Evolutionary conservation across 768 basidiomycete genomes (phyloP), one percentile per base, ranked within the genome.

Genomic region (Pholiota microspora): DNA sequence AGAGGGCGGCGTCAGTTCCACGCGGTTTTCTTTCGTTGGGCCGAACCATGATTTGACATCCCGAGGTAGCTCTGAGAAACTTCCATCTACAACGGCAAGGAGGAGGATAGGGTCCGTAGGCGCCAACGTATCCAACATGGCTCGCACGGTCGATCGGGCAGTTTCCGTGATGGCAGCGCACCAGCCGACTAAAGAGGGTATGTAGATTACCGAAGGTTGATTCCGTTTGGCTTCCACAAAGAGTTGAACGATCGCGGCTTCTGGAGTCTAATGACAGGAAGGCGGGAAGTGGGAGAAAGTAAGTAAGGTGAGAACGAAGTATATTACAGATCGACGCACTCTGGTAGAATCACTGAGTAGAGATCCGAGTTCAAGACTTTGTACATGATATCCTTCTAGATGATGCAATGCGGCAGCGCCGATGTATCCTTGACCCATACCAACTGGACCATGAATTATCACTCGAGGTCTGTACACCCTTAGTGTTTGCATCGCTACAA

Each of bases 201-300:
- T 92, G 69, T 95, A 98, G 45, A 99, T 82, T 32, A 98, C 88
- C 0, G 94, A 94, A 0, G 97, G 97, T 62, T 96, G 94, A 67
- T 97, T 92, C 24, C 96, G 86, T 67, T 98, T 98, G 0, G 96
- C 97, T 69, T 99, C 97, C 18, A 95, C 81, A 64, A 99, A 98
- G 15, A 97, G 77, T 62, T 98, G 95, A 3, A 98, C 93, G 51
- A 98, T 85, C 2, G 92, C 88, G 1, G 97, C 92, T 71, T 99
- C 97, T 4, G 84, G 71, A 1, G 92, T 92, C 94, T 96, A 42
- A 13, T 29, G 12, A 50, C 7, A 35, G 8, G 18, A 15, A 38
- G 45, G 35, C 23, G 44, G 27, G 7, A 49, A 32, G 36, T 24
- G 13, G 6, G 7, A 42, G 9, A 38, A 10, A 2, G 13, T 10